phyloP scores from a whole-genome alignment of 257 asterid species.

The Leptodermis oblonga region DNA sequence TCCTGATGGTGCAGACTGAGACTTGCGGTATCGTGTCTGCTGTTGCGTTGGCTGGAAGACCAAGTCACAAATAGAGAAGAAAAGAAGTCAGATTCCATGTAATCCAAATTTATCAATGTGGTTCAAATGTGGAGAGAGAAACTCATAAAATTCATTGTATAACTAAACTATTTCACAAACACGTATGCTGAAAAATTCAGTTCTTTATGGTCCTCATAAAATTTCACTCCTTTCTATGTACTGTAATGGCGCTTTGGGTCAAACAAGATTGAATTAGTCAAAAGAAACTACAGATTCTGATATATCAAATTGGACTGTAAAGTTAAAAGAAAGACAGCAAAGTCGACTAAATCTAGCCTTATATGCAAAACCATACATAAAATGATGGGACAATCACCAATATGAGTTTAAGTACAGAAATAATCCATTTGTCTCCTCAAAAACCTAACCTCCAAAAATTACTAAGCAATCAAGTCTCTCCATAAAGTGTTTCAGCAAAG shows the following conservation, averaged over 20 bases:
- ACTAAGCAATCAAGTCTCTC: not conserved
- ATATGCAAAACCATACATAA: not conserved
- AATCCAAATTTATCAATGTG: not conserved
- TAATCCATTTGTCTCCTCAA: not conserved
- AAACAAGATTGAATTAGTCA: slow-evolving; percentile 5
- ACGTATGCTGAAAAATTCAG: not conserved
- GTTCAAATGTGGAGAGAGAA: slow-evolving; percentile 1
- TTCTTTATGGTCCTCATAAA: not conserved
- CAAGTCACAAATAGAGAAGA: slow-evolving; percentile 23
- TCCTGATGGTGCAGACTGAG: slow-evolving; percentile 82
- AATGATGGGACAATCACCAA: not conserved
- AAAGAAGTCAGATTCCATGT: slow-evolving; percentile 8
- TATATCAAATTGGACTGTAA: not conserved
- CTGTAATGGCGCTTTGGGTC: not conserved
- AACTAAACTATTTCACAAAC: not conserved
- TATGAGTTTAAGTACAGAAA: not conserved
- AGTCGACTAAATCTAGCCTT: not conserved
- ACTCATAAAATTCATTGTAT: not conserved
- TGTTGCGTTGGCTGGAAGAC: slow-evolving; percentile 80
- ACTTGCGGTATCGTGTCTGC: slow-evolving; percentile 92
- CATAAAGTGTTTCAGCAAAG: not conserved
- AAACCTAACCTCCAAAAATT: not conserved
- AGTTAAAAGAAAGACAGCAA: not conserved
- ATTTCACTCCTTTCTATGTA: not conserved
- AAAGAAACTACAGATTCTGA: not conserved